phyloP scores from a whole-genome alignment of 2,329 filamentous ascomycete genomes.

The Fusarium circinatum region DNA sequence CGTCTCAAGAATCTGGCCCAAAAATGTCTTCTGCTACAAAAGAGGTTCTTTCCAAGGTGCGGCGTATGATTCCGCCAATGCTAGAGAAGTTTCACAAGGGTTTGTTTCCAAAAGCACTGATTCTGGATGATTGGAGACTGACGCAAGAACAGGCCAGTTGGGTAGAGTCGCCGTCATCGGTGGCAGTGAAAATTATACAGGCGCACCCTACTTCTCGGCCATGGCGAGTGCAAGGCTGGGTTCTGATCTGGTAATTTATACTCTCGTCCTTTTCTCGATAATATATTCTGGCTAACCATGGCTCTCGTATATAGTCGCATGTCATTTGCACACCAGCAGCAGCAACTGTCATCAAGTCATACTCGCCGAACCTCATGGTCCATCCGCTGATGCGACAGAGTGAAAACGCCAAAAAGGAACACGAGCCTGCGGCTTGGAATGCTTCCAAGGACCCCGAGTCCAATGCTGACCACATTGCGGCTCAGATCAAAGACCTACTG shows the following conservation, averaged over 20 bases:
- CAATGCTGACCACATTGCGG: constrained; percentile 69
- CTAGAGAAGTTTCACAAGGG: constrained; percentile 97
- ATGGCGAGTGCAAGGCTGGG: constrained; percentile 94
- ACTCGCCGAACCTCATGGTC: constrained; percentile 98
- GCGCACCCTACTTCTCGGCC: constrained; percentile 96
- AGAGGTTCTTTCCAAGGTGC: constrained; percentile 81
- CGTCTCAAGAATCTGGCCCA: constrained; percentile 37
- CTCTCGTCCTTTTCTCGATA: neutral
- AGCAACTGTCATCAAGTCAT: constrained; percentile 91
- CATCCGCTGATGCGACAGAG: constrained; percentile 93
- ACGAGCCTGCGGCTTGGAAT: constrained; percentile 56
- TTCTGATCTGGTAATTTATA: constrained; percentile 79
- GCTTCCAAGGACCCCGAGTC: constrained; percentile 53
- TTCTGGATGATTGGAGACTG: constrained; percentile 2
- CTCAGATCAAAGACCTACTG: constrained; percentile 80
- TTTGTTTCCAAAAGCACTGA: constrained; percentile 48
- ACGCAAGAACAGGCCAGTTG: constrained; percentile 77
- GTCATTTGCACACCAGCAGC: constrained; percentile 95
- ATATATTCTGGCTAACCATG: neutral
- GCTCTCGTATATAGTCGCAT: constrained; percentile 70
- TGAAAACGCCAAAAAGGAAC: constrained; percentile 45
- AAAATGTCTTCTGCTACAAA: constrained; percentile 77
- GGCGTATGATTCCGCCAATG: constrained; percentile 94
- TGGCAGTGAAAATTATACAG: constrained; percentile 95
- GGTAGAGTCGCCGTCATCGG: constrained; percentile 94